Conservation (phyloP, 1,284 basidiomycete species). For the Apiotrichum sp. region DNA sequence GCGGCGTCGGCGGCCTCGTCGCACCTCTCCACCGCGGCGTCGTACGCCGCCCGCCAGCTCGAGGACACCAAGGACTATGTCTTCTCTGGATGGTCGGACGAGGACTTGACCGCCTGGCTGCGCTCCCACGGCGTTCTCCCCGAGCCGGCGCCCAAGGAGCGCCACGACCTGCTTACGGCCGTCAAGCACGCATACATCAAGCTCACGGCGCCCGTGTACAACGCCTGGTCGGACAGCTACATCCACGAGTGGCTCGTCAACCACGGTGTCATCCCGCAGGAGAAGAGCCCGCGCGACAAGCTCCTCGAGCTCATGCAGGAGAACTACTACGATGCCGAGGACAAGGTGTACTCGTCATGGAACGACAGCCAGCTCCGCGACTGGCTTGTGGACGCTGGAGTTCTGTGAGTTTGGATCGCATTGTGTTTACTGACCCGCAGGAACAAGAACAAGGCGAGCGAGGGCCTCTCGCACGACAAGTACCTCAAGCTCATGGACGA, state of each 20-base stretch:
- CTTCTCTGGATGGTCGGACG: conserved; percentile 82
- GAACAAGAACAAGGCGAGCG: too few species aligned
- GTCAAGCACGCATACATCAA: conserved; percentile 64
- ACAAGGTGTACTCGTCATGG: conserved; percentile 66
- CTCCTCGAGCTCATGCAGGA: conserved; percentile 64
- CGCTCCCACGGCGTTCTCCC: conserved; percentile 67
- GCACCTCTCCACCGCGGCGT: conserved; percentile 33
- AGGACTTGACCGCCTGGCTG: conserved; percentile 57
- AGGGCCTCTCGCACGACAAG: conserved; percentile 1
- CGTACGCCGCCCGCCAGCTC: conserved; percentile 50
- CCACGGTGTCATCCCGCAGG: conserved; percentile 62
- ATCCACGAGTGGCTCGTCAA: conserved; percentile 77
- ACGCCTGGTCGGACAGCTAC: conserved; percentile 78
- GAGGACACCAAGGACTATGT: conserved; percentile 77
- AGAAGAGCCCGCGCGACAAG: conserved; percentile 60
- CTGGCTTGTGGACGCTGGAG: conserved; percentile 50
- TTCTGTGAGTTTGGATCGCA: conserved; percentile 12
- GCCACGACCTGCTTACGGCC: conserved; percentile 61
- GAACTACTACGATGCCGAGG: conserved; percentile 65
- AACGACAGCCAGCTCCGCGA: conserved; percentile 45
- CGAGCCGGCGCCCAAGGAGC: conserved; percentile 57
- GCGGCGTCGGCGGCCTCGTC: conserved; percentile 50
- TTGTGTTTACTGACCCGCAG: too few species aligned
- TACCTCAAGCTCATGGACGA: conserved; percentile 59
- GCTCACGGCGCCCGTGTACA: conserved; percentile 61